Evolutionary conservation across 2,329 filamentous ascomycete genomes (phyloP).

Genomic region (Claviceps arundinis): DNA sequence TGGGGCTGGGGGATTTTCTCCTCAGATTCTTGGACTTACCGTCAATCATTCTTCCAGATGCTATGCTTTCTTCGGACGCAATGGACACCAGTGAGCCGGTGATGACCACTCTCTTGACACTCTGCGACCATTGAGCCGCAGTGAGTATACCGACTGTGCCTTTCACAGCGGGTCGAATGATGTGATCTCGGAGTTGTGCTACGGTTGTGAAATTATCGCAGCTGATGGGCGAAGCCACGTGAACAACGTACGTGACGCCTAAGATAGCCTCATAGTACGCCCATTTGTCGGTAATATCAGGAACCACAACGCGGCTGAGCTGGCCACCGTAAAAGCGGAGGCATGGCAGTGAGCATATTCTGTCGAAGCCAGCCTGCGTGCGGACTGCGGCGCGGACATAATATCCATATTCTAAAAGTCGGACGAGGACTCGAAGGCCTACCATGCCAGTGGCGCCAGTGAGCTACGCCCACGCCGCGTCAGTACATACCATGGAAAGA

Average conservation of each 20-base stretch:
- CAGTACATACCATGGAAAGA: background rate
- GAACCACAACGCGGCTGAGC: conserved; percentile 18
- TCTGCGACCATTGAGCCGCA: conserved; percentile 19
- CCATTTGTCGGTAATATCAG: conserved; percentile 20
- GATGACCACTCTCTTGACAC: conserved; percentile 27
- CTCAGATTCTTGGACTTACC: background rate
- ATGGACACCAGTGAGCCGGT: conserved; percentile 23
- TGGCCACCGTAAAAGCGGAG: conserved; percentile 3
- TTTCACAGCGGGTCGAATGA: conserved; percentile 20
- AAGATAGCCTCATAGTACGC: conserved; percentile 28
- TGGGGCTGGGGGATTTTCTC: no score
- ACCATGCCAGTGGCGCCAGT: conserved; percentile 20
- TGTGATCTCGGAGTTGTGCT: conserved; percentile 3
- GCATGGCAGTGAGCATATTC: conserved; percentile 8
- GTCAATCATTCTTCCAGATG: background rate
- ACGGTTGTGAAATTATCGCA: background rate
- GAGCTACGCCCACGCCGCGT: conserved; percentile 2
- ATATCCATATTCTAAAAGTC: conserved; percentile 13
- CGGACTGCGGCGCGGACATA: conserved; percentile 18
- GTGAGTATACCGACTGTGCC: conserved; percentile 24
- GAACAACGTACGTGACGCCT: conserved; percentile 24
- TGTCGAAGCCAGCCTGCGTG: conserved; percentile 7
- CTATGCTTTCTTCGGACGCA: background rate
- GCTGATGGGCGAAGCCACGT: conserved; percentile 14
- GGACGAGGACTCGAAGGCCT: conserved; percentile 15